Percentiles rank a stretch among this genome's conserved stretches.
These are phyloP conservation scores for Teunomyces panamensis DNA, from an alignment of 805 yeast species.

Conservation along the genomic window DNA sequence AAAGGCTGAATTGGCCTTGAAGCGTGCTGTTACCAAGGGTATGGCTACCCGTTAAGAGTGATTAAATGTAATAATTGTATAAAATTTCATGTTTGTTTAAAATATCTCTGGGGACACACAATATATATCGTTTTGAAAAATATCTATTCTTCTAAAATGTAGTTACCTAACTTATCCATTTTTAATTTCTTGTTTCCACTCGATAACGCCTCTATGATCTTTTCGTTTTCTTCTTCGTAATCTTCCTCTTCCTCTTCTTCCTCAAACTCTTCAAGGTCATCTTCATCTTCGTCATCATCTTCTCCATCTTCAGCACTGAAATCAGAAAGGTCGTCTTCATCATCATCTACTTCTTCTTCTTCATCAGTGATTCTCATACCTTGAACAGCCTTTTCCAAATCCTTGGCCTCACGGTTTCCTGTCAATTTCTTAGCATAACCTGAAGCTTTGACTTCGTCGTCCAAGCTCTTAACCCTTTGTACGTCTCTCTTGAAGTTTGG, in stretches of 20 bases:
- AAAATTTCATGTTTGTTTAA: conserved; percentile 7
- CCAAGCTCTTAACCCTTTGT: conserved; percentile 63
- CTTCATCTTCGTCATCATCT: conserved; percentile 36
- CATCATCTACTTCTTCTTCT: conserved; percentile 22
- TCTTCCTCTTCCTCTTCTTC: conserved; percentile 38
- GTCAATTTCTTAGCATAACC: conserved; percentile 58
- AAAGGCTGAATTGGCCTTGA: conserved; percentile 98
- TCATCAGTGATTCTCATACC: conserved; percentile 52
- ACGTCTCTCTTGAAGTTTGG: conserved; percentile 83
- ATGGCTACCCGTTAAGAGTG: conserved; percentile 87
- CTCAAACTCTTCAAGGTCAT: conserved; percentile 22
- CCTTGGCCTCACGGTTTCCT: conserved; percentile 45
- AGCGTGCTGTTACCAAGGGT: conserved; percentile 99
- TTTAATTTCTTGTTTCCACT: conserved; percentile 59
- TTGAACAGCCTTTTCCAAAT: conserved; percentile 73
- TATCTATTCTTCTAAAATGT: conserved; percentile 52
- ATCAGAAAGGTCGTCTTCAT: conserved; percentile 10
- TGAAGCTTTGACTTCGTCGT: conserved; percentile 86
- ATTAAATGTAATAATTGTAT: conserved; percentile 7
- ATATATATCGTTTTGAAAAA: conserved; percentile 7
- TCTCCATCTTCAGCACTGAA: conserved; percentile 29
- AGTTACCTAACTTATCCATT: conserved; percentile 82
- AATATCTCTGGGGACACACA: conserved; percentile 7
- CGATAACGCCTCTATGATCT: conserved; percentile 68
- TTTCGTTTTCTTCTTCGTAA: conserved; percentile 42